Conservation (phyloP, 768 basidiomycete species). For the Suillus ampliporus region DNA sequence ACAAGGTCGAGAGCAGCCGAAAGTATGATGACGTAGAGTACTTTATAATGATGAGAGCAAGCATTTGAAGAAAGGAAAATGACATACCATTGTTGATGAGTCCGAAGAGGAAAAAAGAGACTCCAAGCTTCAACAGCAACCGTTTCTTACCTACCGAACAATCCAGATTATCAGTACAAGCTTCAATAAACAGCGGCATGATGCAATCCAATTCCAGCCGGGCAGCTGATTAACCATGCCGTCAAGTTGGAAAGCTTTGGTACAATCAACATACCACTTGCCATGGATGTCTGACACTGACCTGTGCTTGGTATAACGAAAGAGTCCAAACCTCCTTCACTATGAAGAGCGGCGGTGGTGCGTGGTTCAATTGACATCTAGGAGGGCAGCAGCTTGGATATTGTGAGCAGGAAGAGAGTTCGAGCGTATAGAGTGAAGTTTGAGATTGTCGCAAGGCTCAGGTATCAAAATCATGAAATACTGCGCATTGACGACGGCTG, state of each 20-base stretch:
- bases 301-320: slow-evolving; percentile 1
- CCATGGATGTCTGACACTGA: not conserved
- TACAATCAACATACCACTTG: slow-evolving; percentile 33
- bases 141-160: slow-evolving; percentile 25
- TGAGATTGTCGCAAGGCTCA: not conserved
- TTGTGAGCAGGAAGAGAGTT: not conserved
- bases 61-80: not conserved
- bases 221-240: slow-evolving; percentile 6
- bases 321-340: not conserved
- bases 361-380: slow-evolving; percentile 4
- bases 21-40: slow-evolving; percentile 95
- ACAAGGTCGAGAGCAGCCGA: slow-evolving; percentile 96
- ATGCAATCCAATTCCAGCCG: slow-evolving; percentile 14
- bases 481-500: not conserved
- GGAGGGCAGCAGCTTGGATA: not conserved
- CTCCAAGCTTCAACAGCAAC: slow-evolving; percentile 44
- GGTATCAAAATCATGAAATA: not conserved
- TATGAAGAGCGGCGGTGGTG: not conserved
- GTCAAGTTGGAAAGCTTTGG: slow-evolving; percentile 24
- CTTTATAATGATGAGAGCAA: slow-evolving; percentile 41
- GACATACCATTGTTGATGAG: slow-evolving; percentile 85
- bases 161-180: slow-evolving; percentile 23
- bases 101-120: slow-evolving; percentile 90
- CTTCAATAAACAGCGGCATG: slow-evolving; percentile 26
- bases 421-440: not conserved